Evolutionary conservation across 2,329 filamentous ascomycete species (phyloP).

Genomic region (Calonectria crousiana): DNA sequence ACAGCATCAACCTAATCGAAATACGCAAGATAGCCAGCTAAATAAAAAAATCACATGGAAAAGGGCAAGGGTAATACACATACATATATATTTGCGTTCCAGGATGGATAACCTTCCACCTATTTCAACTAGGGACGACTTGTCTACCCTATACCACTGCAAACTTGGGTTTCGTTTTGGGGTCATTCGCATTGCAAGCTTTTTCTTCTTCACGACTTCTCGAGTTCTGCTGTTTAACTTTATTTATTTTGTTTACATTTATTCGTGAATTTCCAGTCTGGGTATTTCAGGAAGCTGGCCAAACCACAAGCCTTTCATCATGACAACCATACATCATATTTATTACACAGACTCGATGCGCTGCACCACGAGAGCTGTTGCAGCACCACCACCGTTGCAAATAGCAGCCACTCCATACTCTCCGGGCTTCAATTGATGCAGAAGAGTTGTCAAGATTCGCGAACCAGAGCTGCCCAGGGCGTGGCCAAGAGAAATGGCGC

Average conservation of each 20-base stretch:
- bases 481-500: conserved; percentile 92
- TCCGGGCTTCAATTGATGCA: conserved; percentile 91
- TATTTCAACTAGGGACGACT: not conserved
- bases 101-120: not conserved
- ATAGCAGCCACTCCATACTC: conserved; percentile 97
- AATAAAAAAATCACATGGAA: not conserved
- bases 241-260: not conserved
- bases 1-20: not conserved
- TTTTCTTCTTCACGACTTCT: not conserved
- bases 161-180: not conserved
- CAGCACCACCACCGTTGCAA: conserved; percentile 95
- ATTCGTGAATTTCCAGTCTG: not conserved
- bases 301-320: not conserved
- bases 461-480: conserved; percentile 94
- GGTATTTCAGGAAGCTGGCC: not conserved
- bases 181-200: not conserved
- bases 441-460: conserved; percentile 87
- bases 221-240: not conserved
- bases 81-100: not conserved
- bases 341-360: conserved; percentile 71
- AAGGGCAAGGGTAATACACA: not conserved
- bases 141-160: not conserved
- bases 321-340: not conserved
- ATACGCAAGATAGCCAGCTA: no score
- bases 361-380: conserved; percentile 92